Percentiles rank a stretch among this genome's conserved stretches.
phyloP scores from a whole-genome alignment of 805 yeast species.

The Candida nanaspora region DNA sequence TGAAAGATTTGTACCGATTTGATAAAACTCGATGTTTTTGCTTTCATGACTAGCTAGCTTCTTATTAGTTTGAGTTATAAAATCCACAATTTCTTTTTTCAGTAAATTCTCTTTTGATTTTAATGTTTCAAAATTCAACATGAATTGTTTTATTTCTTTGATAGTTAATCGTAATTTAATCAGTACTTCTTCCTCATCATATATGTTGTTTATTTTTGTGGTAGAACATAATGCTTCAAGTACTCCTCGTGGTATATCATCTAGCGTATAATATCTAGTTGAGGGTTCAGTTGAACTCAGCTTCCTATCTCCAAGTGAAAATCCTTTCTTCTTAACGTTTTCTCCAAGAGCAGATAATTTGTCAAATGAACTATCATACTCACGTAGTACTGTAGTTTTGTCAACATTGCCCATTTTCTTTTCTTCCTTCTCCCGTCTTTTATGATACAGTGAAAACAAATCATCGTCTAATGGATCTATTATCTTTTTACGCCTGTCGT shows the following conservation, averaged over 20 bases:
- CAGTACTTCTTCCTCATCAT: constrained; percentile 42
- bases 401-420: constrained; percentile 50
- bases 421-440: constrained; percentile 58
- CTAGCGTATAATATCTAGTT: background rate
- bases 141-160: constrained; percentile 33
- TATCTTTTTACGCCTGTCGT: constrained; percentile 1
- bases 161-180: constrained; percentile 46
- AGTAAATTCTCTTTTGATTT: constrained; percentile 27
- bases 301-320: background rate
- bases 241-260: background rate
- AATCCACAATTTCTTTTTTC: constrained; percentile 21
- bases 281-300: background rate
- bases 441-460: constrained; percentile 38
- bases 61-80: constrained; percentile 3
- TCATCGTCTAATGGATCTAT: constrained; percentile 43
- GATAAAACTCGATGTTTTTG: background rate
- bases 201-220: constrained; percentile 41
- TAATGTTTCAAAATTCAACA: constrained; percentile 31
- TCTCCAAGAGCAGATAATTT: constrained; percentile 31
- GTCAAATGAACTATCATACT: constrained; percentile 47
- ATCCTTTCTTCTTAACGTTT: constrained; percentile 7
- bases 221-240: constrained; percentile 12
- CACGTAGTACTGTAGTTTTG: constrained; percentile 42
- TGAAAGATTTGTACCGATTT: background rate
- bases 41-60: background rate